A percentile compares a stretch with the other conserved stretches of the same genome.
Evolutionary conservation across 495 filamentous ascomycete species (phyloP).

Genomic region (Penicillium canariense): DNA sequence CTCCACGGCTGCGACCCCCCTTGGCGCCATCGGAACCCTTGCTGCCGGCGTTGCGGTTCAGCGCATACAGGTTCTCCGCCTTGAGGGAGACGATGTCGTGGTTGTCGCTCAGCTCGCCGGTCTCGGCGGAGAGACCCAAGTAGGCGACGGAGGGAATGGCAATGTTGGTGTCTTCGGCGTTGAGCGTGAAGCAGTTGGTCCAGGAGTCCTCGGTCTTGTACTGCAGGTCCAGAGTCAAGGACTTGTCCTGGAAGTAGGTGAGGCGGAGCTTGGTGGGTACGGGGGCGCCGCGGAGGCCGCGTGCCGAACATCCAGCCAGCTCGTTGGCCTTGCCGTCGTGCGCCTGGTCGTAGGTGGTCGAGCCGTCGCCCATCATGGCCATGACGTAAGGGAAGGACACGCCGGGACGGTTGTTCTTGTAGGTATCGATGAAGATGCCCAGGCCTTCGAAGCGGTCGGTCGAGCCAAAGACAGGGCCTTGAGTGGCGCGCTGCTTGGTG

Average conservation of each 20-base stretch:
- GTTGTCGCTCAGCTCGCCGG: constrained; percentile 94
- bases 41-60: constrained; percentile 44
- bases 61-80: constrained; percentile 83
- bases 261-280: constrained; percentile 81
- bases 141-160: constrained; percentile 89
- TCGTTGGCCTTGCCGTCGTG: constrained; percentile 95
- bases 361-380: constrained; percentile 95
- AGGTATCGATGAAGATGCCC: constrained; percentile 97
- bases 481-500: constrained; percentile 82
- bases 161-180: constrained; percentile 60
- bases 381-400: constrained; percentile 96
- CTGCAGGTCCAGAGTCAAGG: constrained; percentile 84
- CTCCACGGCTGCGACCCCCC: constrained; percentile 28
- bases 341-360: constrained; percentile 85
- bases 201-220: constrained; percentile 89
- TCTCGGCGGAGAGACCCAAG: constrained; percentile 93
- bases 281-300: constrained; percentile 76
- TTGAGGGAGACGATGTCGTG: constrained; percentile 92
- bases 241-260: constrained; percentile 96
- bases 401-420: constrained; percentile 98
- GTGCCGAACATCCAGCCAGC: constrained; percentile 89
- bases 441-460: constrained; percentile 90
- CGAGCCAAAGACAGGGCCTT: constrained; percentile 84
- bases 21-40: constrained; percentile 33
- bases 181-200: constrained; percentile 81